A percentile compares a stretch with the other conserved stretches of the same genome.
phyloP scores from a whole-genome alignment of 1,284 basidiomycete species.

The Stereum hirsutum region DNA sequence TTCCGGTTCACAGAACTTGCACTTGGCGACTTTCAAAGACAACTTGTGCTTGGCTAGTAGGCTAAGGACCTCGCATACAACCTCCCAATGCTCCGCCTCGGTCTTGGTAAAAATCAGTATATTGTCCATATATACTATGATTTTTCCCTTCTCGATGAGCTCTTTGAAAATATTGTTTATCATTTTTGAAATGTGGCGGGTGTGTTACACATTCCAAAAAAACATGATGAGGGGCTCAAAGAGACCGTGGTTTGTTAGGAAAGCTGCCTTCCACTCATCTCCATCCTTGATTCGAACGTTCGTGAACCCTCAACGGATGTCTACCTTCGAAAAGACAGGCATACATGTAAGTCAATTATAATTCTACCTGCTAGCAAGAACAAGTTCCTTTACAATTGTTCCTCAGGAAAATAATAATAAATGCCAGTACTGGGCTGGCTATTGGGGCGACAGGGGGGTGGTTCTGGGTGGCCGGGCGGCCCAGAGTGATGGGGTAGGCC shows the following conservation, averaged over 20 bases:
- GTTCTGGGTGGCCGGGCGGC: no score
- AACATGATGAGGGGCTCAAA: slow-evolving; percentile 20
- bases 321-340: not conserved
- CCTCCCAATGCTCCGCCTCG: slow-evolving; percentile 9
- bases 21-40: slow-evolving; percentile 28
- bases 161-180: slow-evolving; percentile 18
- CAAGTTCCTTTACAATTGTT: no score
- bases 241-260: slow-evolving; percentile 17
- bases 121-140: slow-evolving; percentile 21
- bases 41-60: slow-evolving; percentile 20
- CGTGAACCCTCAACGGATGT: not conserved
- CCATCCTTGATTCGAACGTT: not conserved
- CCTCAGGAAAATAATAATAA: no score
- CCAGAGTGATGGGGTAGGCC: no score
- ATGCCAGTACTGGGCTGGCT: no score
- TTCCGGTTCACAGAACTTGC: slow-evolving; percentile 20
- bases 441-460: no score
- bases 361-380: no score
- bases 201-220: slow-evolving; percentile 19
- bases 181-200: slow-evolving; percentile 16
- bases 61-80: slow-evolving; percentile 22
- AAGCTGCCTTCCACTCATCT: slow-evolving; percentile 9
- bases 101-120: slow-evolving; percentile 15
- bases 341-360: no score
- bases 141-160: slow-evolving; percentile 9